Evolutionary conservation across 108 stramenopile genomes (phyloP), one percentile per base, ranked within the genome.

Genomic region (Schizochytrium sp.): DNA sequence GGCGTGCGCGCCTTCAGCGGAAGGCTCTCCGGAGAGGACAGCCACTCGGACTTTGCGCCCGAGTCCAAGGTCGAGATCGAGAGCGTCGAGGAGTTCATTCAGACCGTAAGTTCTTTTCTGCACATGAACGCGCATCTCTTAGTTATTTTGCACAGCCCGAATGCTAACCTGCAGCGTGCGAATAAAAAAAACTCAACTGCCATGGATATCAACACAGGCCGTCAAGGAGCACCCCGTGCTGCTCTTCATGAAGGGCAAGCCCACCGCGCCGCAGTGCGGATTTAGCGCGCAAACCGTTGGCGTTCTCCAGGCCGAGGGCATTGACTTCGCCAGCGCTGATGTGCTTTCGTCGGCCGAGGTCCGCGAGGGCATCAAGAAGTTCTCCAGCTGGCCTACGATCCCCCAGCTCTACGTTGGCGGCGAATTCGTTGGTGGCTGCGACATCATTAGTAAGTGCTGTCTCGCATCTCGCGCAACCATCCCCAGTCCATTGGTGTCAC

Each of bases 211-310:
- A 34, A 34, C 44, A 41, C 45, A 89, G 89, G 43, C 83, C 44
- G 90, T 88, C 18, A 88, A 69, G 25, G 57, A 45, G 10, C 53
- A 90, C 71, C 21, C 5, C n/a, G 91, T 99, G 60, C 97, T 99
- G 97, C 94, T 99, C n/a, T 99, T 98, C 95, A 99, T 99, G 99
- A 99, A 99, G 91, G 99, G 99, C 57, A 98, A 96, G 43, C 98
- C 98, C 19, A 51, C 90, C 45, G 93, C 94, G 91, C 99, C 99
- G 19, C 95, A 95, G 95, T 99, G 99, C 91, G 99, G 99, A 44
- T 99, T 99, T 92, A 96, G 96, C 45, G 94, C 95, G 60, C 95
- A 93, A 45, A 96, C 96, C 4, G 96, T 98, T 5, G 90, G 95
- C 88, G 95, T 97, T 41, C 93, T 99, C 21, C 92, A 98, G 92